Conservation (phyloP, 129 eudicot species). For the Silybum marianum region DNA sequence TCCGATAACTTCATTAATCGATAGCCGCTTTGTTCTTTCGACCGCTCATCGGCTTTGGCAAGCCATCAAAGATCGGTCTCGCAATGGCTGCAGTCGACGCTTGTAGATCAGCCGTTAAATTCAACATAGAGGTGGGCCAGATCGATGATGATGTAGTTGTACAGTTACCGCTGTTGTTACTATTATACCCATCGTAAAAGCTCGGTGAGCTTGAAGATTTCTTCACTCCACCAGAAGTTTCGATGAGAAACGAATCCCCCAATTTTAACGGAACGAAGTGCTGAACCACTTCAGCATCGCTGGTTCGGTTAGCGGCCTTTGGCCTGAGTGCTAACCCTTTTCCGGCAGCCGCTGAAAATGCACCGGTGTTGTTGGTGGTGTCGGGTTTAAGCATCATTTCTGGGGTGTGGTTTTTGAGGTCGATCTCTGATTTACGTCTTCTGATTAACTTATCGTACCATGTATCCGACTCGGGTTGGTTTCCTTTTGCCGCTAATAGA, state of each 20-base stretch:
- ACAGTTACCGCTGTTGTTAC: constrained; percentile 12
- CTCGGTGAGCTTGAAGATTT: constrained; percentile 80
- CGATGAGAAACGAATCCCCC: constrained; percentile 42
- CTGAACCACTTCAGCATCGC: constrained; percentile 40
- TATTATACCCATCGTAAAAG: constrained; percentile 59
- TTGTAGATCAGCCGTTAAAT: constrained; percentile 75
- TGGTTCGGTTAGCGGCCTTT: constrained; percentile 53
- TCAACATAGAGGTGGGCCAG: constrained; percentile 72
- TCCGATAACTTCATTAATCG: constrained; percentile 56
- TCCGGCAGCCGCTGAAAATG: constrained; percentile 67
- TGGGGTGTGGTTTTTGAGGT: constrained; percentile 49
- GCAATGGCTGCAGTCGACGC: constrained; percentile 78
- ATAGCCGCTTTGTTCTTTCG: constrained; percentile 78
- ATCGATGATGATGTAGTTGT: constrained; percentile 61
- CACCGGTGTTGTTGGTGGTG: constrained; percentile 42
- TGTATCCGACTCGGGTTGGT: constrained; percentile 36
- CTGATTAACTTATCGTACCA: constrained; percentile 47
- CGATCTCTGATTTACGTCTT: constrained; percentile 63
- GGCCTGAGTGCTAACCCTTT: constrained; percentile 73
- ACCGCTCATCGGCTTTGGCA: constrained; percentile 67
- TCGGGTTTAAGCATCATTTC: constrained; percentile 78
- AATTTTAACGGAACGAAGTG: constrained; percentile 30
- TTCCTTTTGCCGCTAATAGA: constrained; percentile 29
- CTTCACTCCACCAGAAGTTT: constrained; percentile 54
- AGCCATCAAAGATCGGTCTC: constrained; percentile 77